phyloP scores from a whole-genome alignment of 192 early-diverging fungal species.

The Coemansia sp. region DNA sequence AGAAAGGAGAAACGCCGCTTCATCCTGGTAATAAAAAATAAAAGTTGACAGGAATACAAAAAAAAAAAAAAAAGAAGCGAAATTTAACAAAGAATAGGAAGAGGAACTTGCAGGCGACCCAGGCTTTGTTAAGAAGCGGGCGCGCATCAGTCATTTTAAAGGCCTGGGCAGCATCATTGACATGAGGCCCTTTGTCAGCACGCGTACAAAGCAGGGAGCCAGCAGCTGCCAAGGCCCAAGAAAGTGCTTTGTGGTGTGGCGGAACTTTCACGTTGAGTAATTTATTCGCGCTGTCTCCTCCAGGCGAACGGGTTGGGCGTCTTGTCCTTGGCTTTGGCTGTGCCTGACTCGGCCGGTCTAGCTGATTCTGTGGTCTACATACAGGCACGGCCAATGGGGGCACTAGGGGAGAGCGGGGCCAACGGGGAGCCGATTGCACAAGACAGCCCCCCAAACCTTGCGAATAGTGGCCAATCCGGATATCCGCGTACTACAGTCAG shows the following conservation, averaged over 20 bases:
- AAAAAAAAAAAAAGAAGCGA: too few relatives aligned
- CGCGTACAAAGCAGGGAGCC: background rate
- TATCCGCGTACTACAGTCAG: background rate
- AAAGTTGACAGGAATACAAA: background rate
- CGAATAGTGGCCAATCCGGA: background rate
- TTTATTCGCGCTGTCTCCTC: background rate
- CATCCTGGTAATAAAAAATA: constrained; percentile 23
- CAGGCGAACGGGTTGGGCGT: background rate
- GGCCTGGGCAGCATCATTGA: constrained; percentile 27
- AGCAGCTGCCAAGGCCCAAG: background rate
- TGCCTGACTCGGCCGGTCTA: background rate
- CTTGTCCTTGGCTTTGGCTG: background rate
- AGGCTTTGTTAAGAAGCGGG: background rate
- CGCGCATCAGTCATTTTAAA: constrained; percentile 7
- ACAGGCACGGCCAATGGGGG: background rate
- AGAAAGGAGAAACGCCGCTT: constrained; percentile 51
- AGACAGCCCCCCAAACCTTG: too few relatives aligned
- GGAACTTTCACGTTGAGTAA: background rate
- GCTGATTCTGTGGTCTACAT: background rate
- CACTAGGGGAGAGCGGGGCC: background rate
- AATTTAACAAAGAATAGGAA: background rate
- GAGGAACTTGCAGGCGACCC: background rate
- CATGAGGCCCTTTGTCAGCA: background rate
- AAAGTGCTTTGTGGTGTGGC: background rate
- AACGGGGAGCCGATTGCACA: too few relatives aligned